Evolutionary conservation across 768 basidiomycete species (phyloP), one percentile per base, ranked within the genome.

Genomic region (Suillus discolor): DNA sequence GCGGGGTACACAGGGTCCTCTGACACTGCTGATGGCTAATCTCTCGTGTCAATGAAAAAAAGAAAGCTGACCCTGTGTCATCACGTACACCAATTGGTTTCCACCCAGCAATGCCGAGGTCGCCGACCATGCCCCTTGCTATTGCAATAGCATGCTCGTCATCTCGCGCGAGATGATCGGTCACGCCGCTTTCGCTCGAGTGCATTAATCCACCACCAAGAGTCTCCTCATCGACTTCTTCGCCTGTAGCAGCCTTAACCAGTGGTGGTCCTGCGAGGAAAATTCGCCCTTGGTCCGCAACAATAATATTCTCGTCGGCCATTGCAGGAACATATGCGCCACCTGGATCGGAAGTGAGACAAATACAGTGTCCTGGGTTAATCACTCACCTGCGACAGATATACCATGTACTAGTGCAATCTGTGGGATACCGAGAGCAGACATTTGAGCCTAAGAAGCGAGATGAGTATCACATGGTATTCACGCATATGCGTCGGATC

Each of bases 281-380:
- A 69, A 98, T 97, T 20, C 86, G 90, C 0, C 96, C 96, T 79
- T 97, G 95, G 66, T 96, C 91, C 66, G 89, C 87, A 39, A 94
- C 93, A 67, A 94, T 96, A 70, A 94, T 85, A 68, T 94, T 96
- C 78, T 96, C 93, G 73, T 98, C 96, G 1, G 95, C 93, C 93
- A 98, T 97, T 3, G 96, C 96, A 34, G 96, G 95, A 51, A 97
- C 94, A 78, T 95, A 96, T 47, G 95, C 95, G 65, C 95, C 95
- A 64, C 92, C 91, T 90, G 54, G 20, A 60, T 39, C 20, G 70
- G 28, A 57, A 51, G 54, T 67, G 7, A 59, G 53, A 59, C 54
- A 65, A 64, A 62, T 8, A 42, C 53, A 41, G 34, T 55, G 20
- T 34, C 8, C 15, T 34, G 31, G n/a, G 23, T 38, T 36, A 15